A percentile compares a stretch with the other conserved stretches of the same genome.
Evolutionary conservation across 2,329 filamentous ascomycete species (phyloP).

Genomic region (Calonectria multiphialidica): DNA sequence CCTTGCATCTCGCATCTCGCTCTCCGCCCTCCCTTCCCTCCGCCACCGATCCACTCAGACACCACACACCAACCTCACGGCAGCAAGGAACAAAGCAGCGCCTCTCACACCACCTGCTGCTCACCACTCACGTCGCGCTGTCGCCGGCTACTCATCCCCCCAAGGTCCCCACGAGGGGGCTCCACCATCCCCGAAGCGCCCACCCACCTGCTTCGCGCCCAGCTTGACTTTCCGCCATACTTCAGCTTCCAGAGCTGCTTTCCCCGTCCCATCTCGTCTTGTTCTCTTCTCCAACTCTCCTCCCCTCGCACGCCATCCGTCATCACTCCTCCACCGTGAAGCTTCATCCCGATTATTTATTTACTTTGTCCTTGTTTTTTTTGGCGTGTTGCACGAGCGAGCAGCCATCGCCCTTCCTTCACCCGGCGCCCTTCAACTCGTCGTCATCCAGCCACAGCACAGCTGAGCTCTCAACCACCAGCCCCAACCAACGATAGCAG

Average conservation of each 20-base stretch:
- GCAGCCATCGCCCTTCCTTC: conserved; percentile 8
- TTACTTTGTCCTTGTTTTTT: not conserved
- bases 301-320: not conserved
- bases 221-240: not conserved
- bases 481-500: conserved; percentile 30
- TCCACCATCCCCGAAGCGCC: conserved; percentile 13
- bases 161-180: conserved; percentile 5
- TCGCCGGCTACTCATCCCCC: not conserved
- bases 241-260: conserved; percentile 8
- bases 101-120: not conserved
- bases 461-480: conserved; percentile 28
- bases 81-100: conserved; percentile 11
- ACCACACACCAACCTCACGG: conserved; percentile 22
- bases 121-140: conserved; percentile 9
- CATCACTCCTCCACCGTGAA: not conserved
- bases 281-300: not conserved
- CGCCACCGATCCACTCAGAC: conserved; percentile 24
- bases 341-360: not conserved
- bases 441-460: conserved; percentile 33
- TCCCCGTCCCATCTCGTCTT: not conserved
- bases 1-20: not conserved
- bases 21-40: conserved; percentile 9
- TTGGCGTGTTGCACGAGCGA: not conserved
- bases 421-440: conserved; percentile 17
- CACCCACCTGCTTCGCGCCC: not conserved